These are phyloP conservation scores for Coemansia sp. DNA, from an alignment of 192 early-diverging fungal species.

Conservation along the genomic window DNA sequence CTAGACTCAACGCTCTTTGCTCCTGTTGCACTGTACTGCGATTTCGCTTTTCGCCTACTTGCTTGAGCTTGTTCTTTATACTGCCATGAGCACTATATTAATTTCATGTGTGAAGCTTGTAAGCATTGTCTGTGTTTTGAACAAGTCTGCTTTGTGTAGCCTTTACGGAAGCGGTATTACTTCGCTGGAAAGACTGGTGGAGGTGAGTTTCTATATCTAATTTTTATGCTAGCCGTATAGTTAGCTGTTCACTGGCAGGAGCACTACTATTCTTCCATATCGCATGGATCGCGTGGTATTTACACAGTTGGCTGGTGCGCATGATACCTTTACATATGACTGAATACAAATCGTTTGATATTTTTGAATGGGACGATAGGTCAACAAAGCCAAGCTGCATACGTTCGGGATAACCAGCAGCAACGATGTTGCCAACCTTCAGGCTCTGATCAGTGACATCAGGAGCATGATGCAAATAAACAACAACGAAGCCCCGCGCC, in stretches of 20 bases:
- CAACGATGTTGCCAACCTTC: slow-evolving; percentile 28
- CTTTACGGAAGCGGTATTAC: slow-evolving; percentile 43
- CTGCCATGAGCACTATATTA: slow-evolving; percentile 1
- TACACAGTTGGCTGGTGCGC: too few species aligned
- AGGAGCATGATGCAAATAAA: background rate
- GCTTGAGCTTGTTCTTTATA: background rate
- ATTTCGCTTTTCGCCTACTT: background rate
- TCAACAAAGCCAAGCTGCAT: slow-evolving; percentile 28
- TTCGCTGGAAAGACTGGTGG: slow-evolving; percentile 32
- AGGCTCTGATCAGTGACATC: slow-evolving; percentile 26
- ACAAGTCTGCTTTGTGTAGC: slow-evolving; percentile 20
- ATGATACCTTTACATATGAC: background rate
- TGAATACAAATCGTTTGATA: background rate
- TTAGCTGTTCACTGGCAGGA: too few species aligned
- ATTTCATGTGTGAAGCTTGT: background rate
- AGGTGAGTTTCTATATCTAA: slow-evolving; percentile 28
- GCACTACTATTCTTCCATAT: too few species aligned
- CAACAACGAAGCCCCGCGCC: background rate
- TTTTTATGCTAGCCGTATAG: too few species aligned
- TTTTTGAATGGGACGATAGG: slow-evolving; percentile 9
- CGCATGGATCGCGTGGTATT: background rate
- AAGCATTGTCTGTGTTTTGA: background rate
- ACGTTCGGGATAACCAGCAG: slow-evolving; percentile 33
- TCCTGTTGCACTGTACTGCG: background rate
- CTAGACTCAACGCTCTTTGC: background rate